Percentiles rank a stretch among this genome's conserved stretches.
Evolutionary conservation across 139 green algal genomes (phyloP).

Genomic region (Closterium sp.): DNA sequence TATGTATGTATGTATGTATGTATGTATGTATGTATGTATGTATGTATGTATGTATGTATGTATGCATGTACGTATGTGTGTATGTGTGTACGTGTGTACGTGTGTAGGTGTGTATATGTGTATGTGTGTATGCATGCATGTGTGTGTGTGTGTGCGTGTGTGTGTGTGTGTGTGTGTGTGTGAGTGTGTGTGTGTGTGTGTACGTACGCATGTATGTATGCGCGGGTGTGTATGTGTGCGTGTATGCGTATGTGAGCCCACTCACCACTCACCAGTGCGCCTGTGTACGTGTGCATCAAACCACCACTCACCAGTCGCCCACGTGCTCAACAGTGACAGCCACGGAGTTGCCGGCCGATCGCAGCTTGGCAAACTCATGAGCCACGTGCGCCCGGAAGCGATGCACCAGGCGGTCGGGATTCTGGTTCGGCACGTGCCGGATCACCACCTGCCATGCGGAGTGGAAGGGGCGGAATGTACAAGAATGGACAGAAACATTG

Average conservation of each 20-base stretch:
- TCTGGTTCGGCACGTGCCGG: constrained; percentile 70
- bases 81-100: background rate
- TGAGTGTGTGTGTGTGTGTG: background rate
- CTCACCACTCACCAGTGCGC: no score
- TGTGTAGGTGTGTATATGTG: no score
- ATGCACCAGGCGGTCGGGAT: constrained; percentile 64
- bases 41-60: background rate
- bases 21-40: no score
- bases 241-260: background rate
- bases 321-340: no score
- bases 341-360: no score
- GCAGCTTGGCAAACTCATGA: no score
- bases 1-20: no score
- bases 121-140: no score
- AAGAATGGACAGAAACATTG: background rate
- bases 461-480: background rate
- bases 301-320: no score
- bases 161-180: background rate
- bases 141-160: background rate
- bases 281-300: no score
- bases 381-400: constrained; percentile 68
- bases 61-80: background rate
- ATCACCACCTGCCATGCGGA: constrained; percentile 45
- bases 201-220: background rate
- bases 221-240: background rate